These are phyloP conservation scores for Fusarium lateritium DNA, from an alignment of 2,329 filamentous ascomycete genomes.

Conservation along the genomic window DNA sequence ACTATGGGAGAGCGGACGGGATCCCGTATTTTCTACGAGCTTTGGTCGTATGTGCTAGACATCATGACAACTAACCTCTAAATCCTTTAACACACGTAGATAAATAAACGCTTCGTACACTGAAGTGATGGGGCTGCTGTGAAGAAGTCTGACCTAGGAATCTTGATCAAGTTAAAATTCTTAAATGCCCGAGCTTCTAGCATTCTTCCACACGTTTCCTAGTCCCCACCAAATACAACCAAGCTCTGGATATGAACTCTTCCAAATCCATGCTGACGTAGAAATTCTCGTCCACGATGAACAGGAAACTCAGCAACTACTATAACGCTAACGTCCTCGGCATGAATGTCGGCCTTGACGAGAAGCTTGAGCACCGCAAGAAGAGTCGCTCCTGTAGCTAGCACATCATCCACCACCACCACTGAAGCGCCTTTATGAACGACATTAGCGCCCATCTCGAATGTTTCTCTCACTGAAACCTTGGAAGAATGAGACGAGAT, in stretches of 20 bases:
- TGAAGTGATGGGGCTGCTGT: neutral
- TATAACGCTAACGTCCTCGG: conserved; percentile 62
- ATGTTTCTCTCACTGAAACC: conserved; percentile 50
- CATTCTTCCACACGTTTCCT: neutral
- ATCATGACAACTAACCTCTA: too few species aligned
- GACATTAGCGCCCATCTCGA: conserved; percentile 65
- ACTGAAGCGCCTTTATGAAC: conserved; percentile 60
- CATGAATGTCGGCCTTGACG: conserved; percentile 57
- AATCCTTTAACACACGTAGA: too few species aligned
- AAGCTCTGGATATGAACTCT: conserved; percentile 66
- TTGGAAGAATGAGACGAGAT: conserved; percentile 62
- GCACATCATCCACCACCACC: conserved; percentile 71
- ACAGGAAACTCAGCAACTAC: conserved; percentile 68
- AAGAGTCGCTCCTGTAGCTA: conserved; percentile 69
- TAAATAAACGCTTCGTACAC: too few species aligned
- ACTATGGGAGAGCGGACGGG: neutral
- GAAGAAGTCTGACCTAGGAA: neutral
- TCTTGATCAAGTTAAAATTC: neutral
- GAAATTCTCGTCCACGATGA: conserved; percentile 65
- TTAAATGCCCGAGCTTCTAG: neutral
- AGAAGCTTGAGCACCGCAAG: conserved; percentile 67
- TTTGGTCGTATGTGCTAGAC: neutral
- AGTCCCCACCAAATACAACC: conserved; percentile 56
- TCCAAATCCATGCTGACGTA: conserved; percentile 66
- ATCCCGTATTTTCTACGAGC: neutral